Percentiles rank a stretch among this genome's conserved stretches.
Conservation (phyloP, 2,329 filamentous ascomycete species). For the Nemania serpens region DNA sequence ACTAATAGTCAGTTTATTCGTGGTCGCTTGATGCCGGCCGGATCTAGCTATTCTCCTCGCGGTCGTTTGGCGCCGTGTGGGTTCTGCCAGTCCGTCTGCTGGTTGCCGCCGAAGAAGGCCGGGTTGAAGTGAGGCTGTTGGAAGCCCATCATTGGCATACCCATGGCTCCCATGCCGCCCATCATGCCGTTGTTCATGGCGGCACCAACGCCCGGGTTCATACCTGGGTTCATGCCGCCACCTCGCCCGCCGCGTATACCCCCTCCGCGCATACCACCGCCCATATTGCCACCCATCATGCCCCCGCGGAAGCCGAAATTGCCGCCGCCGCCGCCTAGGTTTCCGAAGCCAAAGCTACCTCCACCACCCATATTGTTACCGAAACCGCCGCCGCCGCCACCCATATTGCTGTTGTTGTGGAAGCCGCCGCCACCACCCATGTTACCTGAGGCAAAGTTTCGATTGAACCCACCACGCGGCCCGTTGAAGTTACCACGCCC, state of each 20-base stretch:
- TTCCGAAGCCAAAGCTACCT: constrained; percentile 39
- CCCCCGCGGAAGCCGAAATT: constrained; percentile 41
- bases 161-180: constrained; percentile 39
- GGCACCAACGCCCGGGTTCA: constrained; percentile 34
- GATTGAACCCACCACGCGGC: constrained; percentile 41
- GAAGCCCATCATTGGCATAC: constrained; percentile 42
- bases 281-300: constrained; percentile 42
- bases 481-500: constrained; percentile 40
- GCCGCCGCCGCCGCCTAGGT: constrained; percentile 39
- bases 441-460: constrained; percentile 39
- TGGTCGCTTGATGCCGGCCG: background rate
- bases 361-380: constrained; percentile 38
- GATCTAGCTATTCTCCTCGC: constrained; percentile 36
- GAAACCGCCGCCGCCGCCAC: constrained; percentile 34
- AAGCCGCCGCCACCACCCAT: constrained; percentile 39
- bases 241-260: constrained; percentile 42
- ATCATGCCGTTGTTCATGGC: constrained; percentile 41
- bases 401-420: constrained; percentile 40
- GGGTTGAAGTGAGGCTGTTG: constrained; percentile 43
- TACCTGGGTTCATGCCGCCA: constrained; percentile 37
- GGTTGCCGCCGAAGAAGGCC: constrained; percentile 41
- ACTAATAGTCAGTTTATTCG: background rate
- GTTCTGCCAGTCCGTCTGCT: constrained; percentile 44
- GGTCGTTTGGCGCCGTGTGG: constrained; percentile 43
- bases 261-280: constrained; percentile 39